Evolutionary conservation across 1,284 basidiomycete genomes (phyloP), one percentile per base, ranked within the genome.

Genomic region (Fomitiporia mediterranea): DNA sequence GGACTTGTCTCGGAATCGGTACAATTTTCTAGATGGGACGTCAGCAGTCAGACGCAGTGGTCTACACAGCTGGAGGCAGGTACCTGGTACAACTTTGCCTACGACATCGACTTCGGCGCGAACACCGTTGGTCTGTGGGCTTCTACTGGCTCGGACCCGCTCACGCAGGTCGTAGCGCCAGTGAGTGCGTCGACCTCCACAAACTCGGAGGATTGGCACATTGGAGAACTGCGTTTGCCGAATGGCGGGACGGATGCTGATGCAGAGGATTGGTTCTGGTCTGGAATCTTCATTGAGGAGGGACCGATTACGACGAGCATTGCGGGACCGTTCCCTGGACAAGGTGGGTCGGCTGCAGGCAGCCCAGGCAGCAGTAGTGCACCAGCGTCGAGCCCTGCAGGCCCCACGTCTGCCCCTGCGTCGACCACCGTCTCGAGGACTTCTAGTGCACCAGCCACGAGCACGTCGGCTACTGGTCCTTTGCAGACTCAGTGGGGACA

Each of bases 31-130:
- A 35, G 37, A 13, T 63, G 63, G 58, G 59, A 57, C 38, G 54
- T 65, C 17, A 46, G 46, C n/a, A 53, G 61, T 35, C 23, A 30
- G 13, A 61, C 63, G 28, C 62, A 66, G 39, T 66, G 64, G 64
- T 55, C 49, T 34, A 65, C 63, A 15, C 32, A 60, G 15, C 60
- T 67, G 44, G 47, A 44, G 4, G 56, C 67, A 2, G 60, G 57
- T 21, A 64, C 53, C 25, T 66, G 65, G 66, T 66, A 63, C 60
- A 68, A 68, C 61, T 64, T 64, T 37, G 60, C 60, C 21, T 61
- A 60, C 55, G 59, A 59, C 28, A 61, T 59, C 53, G 53, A 66
- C 51, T 67, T 67, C 55, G 55, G 59, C 28, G 57, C 44, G 15
- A 40, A 55, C 39, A 64, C 60, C n/a, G 61, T 65, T 42, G 64